These are phyloP conservation scores for Amaranthus hypochondriacus DNA, from an alignment of 148 eudicot species.

Conservation along the genomic window DNA sequence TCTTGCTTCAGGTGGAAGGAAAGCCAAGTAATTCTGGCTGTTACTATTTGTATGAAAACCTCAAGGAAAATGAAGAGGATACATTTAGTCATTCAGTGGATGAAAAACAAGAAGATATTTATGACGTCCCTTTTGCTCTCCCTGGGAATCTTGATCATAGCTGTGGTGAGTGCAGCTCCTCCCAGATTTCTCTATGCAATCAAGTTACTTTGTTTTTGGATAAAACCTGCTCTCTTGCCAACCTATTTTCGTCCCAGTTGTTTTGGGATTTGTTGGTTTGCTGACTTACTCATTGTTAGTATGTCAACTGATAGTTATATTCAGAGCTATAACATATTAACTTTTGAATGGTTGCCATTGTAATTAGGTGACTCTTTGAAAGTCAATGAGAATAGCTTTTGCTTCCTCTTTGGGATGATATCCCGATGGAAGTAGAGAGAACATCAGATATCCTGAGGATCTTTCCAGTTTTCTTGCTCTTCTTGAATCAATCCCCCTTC, in stretches of 20 bases:
- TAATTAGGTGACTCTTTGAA: conserved; percentile 51
- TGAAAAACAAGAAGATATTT: conserved; percentile 32
- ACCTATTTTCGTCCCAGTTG: not conserved
- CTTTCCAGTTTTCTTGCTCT: conserved; percentile 76
- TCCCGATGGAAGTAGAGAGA: conserved; percentile 51
- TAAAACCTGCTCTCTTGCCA: not conserved
- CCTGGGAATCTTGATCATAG: conserved; percentile 43
- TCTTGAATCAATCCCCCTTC: conserved; percentile 84
- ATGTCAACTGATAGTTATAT: not conserved
- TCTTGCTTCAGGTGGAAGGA: conserved; percentile 64
- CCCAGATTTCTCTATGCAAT: conserved; percentile 7
- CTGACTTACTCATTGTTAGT: not conserved
- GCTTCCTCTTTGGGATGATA: conserved; percentile 54
- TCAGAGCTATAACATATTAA: conserved; percentile 4
- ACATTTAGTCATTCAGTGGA: conserved; percentile 45
- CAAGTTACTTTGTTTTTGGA: conserved; percentile 1
- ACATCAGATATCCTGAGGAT: conserved; percentile 62
- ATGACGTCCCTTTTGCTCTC: conserved; percentile 52
- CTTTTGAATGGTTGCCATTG: conserved; percentile 17
- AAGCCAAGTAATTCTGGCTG: conserved; percentile 52
- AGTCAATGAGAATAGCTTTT: conserved; percentile 51
- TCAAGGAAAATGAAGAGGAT: conserved; percentile 62
- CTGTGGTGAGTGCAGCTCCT: conserved; percentile 47
- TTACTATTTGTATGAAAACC: conserved; percentile 79
- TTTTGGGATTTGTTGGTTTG: not conserved